Evolutionary conservation across 1,284 basidiomycete genomes (phyloP), one percentile per base, ranked within the genome.

Genomic region (Microbotryum saponariae): DNA sequence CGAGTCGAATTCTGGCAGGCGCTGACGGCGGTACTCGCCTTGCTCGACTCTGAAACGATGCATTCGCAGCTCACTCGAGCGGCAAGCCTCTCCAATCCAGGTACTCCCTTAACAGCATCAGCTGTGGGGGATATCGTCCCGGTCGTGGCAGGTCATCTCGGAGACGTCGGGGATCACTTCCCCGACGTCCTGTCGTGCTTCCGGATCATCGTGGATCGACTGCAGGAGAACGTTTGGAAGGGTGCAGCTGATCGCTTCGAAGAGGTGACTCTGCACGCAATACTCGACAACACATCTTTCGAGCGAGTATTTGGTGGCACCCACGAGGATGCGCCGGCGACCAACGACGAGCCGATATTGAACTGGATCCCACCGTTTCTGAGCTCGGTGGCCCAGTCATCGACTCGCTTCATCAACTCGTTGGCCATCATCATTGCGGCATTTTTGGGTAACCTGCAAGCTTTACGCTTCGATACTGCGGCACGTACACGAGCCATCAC

Each of bases 351-450:
- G 45, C 57, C 62, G 0, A 62, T 61, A 46, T 61, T 69, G 45
- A 63, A 60, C 49, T 72, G 71, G 71, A 57, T 72, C 37, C 63
- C 58, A 10, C 61, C 69, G 1, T 70, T 68, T 50, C 64, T 72
- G 49, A 53, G 42, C 25, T 70, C 69, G 2, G 65, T 72, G 51
- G 59, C 65, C 0, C 57, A 54, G 18, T 68, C 70, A 10, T 46
- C 63, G 0, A 42, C 57, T 4, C 53, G 70, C 18, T 65, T 66
- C 23, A 60, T 64, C 46, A 69, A 68, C 55, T 64, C 67, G n/a
- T 57, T 69, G 48, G 66, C 69, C 14, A 65, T 71, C 42, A 48
- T 68, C 52, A 55, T 61, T 9, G 52, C 61, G 1, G 60, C 66
- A 9, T 65, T 71, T 52, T 62, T 69, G 44, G 64, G 70, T 23